Evolutionary conservation across 176 grass and related monocot species (phyloP), one percentile per base, ranked within the genome.

Genomic region (Cenchrus americanus): DNA sequence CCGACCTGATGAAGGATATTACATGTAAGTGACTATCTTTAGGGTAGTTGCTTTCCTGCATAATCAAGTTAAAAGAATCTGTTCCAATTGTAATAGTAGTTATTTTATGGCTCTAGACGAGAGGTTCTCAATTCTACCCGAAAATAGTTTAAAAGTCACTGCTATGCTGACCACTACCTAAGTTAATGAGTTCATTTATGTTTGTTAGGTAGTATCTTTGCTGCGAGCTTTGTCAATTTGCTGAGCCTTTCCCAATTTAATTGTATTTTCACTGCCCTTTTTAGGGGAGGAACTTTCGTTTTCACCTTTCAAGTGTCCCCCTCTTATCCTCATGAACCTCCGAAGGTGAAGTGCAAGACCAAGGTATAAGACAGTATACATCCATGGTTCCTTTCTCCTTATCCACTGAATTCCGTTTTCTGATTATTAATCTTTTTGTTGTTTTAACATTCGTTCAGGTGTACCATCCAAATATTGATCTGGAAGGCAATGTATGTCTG

Each of bases 331-430:
- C 94, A 97, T 59, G 94, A 97, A 72, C 91, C 94, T 15, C 94
- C 94, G 26, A 97, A 97, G 85, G 94, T 97, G 62, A 97, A 94
- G 26, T 97, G 94, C 85, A 97, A 97, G 85, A 97, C 94, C 10
- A 94, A 97, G 94, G 94, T 97, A 94, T 71, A 70, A 86, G 30
- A 65, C 26, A 40, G 1, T 60, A 66, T 63, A n/a, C 60, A 69
- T 59, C 4, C 83, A 51, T 58, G 60, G 47, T 43, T 83, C 52
- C 17, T 60, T 70, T 75, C 32, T 65, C 50, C 40, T 58, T 47
- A 5, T 63, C 52, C 46, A n/a, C 37, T 72, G 48, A 79, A 30
- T 74, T 75, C 10, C 27, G 32, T 69, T 62, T 76, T 23, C 13
- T 78, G 34, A 21, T 42, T 26, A 63, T 83, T 60, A 75, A 47